Evolutionary conservation across 345 rosid species (phyloP).

Genomic region (Garcia nutans): DNA sequence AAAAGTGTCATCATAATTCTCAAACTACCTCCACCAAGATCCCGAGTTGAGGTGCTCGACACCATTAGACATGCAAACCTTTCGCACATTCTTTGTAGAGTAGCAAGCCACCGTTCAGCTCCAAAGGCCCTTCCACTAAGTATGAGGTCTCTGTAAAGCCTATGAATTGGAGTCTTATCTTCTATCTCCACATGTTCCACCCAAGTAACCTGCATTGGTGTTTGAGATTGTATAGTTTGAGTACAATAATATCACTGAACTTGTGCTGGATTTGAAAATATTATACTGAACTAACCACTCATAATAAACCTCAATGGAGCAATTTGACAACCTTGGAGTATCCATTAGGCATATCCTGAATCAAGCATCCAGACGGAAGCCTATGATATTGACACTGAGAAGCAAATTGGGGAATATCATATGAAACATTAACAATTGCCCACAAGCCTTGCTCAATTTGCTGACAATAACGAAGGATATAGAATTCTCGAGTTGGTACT

Average conservation of each 20-base stretch:
- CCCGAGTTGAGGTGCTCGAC: constrained; percentile 61
- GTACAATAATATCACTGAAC: neutral
- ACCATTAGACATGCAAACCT: constrained; percentile 75
- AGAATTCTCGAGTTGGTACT: constrained; percentile 75
- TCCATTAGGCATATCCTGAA: constrained; percentile 95
- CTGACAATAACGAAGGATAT: constrained; percentile 75
- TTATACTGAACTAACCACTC: constrained; percentile 12
- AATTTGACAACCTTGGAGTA: constrained; percentile 68
- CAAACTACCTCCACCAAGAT: constrained; percentile 71
- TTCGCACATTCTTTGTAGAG: constrained; percentile 84
- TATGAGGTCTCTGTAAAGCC: constrained; percentile 62
- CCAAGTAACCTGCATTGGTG: constrained; percentile 73
- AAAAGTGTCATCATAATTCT: neutral
- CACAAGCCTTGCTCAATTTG: constrained; percentile 90
- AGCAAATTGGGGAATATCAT: constrained; percentile 68
- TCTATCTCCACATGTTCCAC: constrained; percentile 83
- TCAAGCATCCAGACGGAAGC: constrained; percentile 95
- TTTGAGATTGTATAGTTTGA: constrained; percentile 7
- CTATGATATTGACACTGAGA: constrained; percentile 55
- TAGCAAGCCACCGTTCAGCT: constrained; percentile 80
- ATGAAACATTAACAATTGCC: constrained; percentile 84
- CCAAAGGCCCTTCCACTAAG: constrained; percentile 78
- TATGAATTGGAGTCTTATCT: constrained; percentile 59
- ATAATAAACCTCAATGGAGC: constrained; percentile 7
- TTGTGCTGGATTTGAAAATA: neutral